Percentiles rank a stretch among this genome's conserved stretches.
Conservation (phyloP, 768 basidiomycete species). For the Tylopilus rubrobrunneus region DNA sequence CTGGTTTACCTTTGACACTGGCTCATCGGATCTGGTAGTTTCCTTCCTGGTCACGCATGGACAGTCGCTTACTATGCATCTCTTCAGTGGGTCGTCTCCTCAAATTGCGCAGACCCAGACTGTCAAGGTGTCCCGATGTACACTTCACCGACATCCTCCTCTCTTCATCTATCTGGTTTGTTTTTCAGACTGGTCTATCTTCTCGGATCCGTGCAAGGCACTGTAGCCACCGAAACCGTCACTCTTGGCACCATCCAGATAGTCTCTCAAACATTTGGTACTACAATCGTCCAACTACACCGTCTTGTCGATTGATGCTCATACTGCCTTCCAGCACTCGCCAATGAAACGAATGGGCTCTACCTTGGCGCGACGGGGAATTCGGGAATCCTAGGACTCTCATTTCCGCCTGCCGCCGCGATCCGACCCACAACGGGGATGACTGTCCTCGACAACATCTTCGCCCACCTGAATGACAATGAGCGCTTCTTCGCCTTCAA, state of each 20-base stretch:
- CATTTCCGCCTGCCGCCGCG: conserved; percentile 46
- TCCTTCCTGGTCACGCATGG: not conserved
- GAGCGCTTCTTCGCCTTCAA: conserved; percentile 49
- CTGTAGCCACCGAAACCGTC: conserved; percentile 47
- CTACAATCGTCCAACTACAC: not conserved
- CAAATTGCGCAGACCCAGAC: conserved; percentile 41
- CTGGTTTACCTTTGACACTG: conserved; percentile 49
- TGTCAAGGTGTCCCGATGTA: conserved; percentile 44
- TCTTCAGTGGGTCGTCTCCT: conserved; percentile 49
- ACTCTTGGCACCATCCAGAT: conserved; percentile 44
- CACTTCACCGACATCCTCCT: conserved; percentile 29
- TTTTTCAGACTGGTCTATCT: conserved; percentile 49
- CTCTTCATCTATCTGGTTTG: conserved; percentile 28
- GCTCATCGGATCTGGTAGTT: conserved; percentile 52
- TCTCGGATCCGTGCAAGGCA: conserved; percentile 50
- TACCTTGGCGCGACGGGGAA: conserved; percentile 43
- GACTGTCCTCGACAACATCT: conserved; percentile 46
- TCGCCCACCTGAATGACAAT: conserved; percentile 37
- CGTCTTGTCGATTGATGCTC: not conserved
- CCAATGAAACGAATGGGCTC: conserved; percentile 40
- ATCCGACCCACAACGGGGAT: conserved; percentile 42
- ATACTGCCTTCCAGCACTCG: conserved; percentile 36
- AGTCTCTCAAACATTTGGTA: conserved; percentile 47
- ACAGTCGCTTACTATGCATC: conserved; percentile 2
- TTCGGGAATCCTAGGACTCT: conserved; percentile 55